Base-by-base conservation (phyloP, 2,329 filamentous ascomycete species). In the Sporothrix humicola region DNA sequence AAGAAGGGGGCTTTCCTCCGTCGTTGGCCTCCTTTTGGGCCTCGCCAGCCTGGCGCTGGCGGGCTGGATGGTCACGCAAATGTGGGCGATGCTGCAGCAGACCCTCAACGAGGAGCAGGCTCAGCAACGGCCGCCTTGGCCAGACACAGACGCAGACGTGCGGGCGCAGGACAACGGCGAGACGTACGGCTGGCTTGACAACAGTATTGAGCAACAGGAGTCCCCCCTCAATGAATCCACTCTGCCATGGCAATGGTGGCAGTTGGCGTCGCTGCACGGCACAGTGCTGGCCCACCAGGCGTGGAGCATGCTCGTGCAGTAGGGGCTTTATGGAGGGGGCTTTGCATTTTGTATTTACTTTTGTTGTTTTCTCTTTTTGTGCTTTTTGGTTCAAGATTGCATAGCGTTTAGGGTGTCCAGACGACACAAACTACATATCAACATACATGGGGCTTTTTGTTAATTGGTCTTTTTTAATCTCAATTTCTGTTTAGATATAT, bases 191-290 rank as follows among this genome's bases (percentile, higher is more conserved):
- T 66, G 68, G 72, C 37, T 13, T 7, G 68, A 68, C 59, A 54
- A 44, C 42, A n/a, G 20, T 13, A 20, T 48, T 23, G 61, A 48
- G 42, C 20, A 37, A 23, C 59, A 42, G 26, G 31, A 50, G 42
- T 52, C 37, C 3, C 26, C n/a, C 23, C 42, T n/a, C 3, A 2
- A 13, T 2, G 15, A 8, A 10, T 10, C 9, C 23, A 15, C 10
- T 0, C 20, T 56, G 17, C 68, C 71, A n/a, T 76, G 76, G 73
- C 56, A 44, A 37, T 74, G 72, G 74, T 74, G 74, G 75, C 75
- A 76, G 73, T 26, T 76, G 61, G 76, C 59, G 10, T 37, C 50
- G 74, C 73, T 77, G 68, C 76, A 77, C 58, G 59, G 73, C 2
- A 42, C 58, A 1, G 73, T 73, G 20, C 31, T 75, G 15, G 73